phyloP scores from a whole-genome alignment of 257 asterid species.

The Scutellaria galericulata region DNA sequence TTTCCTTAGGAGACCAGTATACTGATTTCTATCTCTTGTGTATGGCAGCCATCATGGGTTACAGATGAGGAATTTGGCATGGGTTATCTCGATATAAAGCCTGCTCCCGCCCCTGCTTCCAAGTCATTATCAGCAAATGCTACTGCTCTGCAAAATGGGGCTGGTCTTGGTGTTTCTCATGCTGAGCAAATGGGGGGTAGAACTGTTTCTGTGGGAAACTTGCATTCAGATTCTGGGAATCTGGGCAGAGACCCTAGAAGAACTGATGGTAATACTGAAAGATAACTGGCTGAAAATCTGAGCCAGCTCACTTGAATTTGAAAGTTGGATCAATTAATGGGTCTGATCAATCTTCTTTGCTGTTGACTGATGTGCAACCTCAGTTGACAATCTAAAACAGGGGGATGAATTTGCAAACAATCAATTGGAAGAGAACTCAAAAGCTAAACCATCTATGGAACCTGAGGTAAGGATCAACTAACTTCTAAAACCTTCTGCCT shows the following conservation, averaged over 20 bases:
- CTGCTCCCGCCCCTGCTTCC: slow-evolving; percentile 65
- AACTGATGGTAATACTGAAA: slow-evolving; percentile 66
- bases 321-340: slow-evolving; percentile 52
- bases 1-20: slow-evolving; percentile 14
- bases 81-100: slow-evolving; percentile 92
- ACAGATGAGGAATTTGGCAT: slow-evolving; percentile 99
- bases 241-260: slow-evolving; percentile 62
- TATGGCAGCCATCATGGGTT: slow-evolving; percentile 90
- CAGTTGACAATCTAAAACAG: slow-evolving; percentile 69
- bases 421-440: slow-evolving; percentile 66
- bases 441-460: slow-evolving; percentile 66
- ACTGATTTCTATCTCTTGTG: slow-evolving; percentile 31
- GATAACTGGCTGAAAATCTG: slow-evolving; percentile 51
- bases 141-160: slow-evolving; percentile 60
- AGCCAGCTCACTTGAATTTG: slow-evolving; percentile 50
- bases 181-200: slow-evolving; percentile 67
- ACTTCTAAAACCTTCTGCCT: slow-evolving; percentile 11
- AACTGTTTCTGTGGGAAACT: slow-evolving; percentile 51
- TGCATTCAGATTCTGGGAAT: slow-evolving; percentile 61
- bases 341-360: slow-evolving; percentile 56
- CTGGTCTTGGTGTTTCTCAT: slow-evolving; percentile 54
- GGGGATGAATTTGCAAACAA: slow-evolving; percentile 63
- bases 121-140: slow-evolving; percentile 65
- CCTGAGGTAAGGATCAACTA: slow-evolving; percentile 67
- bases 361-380: slow-evolving; percentile 49